Evolutionary conservation across 2,329 filamentous ascomycete genomes (phyloP), one percentile per base, ranked within the genome.

Genomic region (Phymatotrichopsis omnivora): DNA sequence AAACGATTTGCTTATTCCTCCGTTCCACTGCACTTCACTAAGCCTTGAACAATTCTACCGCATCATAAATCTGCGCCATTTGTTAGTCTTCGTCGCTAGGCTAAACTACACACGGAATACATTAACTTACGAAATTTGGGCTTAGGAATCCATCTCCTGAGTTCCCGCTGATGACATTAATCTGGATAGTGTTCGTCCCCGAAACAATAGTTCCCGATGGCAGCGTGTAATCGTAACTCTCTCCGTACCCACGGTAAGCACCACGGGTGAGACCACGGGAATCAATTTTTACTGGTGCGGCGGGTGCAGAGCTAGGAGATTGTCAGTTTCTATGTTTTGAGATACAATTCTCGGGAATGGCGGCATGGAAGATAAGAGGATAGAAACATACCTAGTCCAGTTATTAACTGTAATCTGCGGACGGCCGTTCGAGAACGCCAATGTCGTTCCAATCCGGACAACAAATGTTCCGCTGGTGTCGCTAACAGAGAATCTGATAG

Each of bases 231-330:
- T 78, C 70, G 56, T 82, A 81, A 7, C 79, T 68, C 54, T 82
- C 76, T 5, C 76, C 76, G 42, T 67, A 64, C 0, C 78, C 77
- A 8, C 76, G 66, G 56, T 81, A 82, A 0, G 75, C 75, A 11
- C 78, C 78, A 12, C 78, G 67, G 0, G 78, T 81, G 2, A 81
- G 69, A n/a, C 77, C 77, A 14, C 78, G 68, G 3, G 73, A 77
- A 58, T 81, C 70, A 35, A 82, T 74, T 61, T 78, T 77, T 11
- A 65, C 68, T 0, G 78, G 77, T 0, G 75, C 73, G 2, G 66
- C 59, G 1, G 73, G 74, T 0, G 65, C 64, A 0, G 67, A 51
- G 1, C 67, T 29, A n/a, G n/a, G 2, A 41, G 43, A 14, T 48
- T 35, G 32, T 19, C 5, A 11, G 4, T 17, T 16, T 35, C 19